Conservation (phyloP, 2,329 filamentous ascomycete genomes). For the Xylariomycetidae sp. region DNA sequence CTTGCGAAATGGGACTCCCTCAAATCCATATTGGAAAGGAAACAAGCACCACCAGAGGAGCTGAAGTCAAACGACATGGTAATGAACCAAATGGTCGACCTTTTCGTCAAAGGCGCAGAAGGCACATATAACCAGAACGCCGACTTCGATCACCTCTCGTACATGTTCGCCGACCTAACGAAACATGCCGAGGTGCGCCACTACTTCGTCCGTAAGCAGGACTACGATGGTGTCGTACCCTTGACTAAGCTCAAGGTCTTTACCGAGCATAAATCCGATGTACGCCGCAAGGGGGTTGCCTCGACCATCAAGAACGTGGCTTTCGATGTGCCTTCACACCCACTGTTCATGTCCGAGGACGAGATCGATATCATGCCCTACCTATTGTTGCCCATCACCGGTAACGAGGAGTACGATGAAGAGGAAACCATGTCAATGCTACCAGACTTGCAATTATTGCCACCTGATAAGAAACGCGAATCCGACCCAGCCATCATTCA, state of each 20-base stretch:
- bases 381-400: conserved; percentile 79
- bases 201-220: conserved; percentile 68
- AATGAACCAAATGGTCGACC: conserved; percentile 87
- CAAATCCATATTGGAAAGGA: conserved; percentile 61
- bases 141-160: conserved; percentile 88
- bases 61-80: conserved; percentile 67
- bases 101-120: conserved; percentile 88
- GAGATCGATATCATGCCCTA: conserved; percentile 82
- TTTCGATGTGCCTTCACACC: conserved; percentile 73
- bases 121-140: conserved; percentile 78
- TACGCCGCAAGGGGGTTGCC: conserved; percentile 89
- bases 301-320: conserved; percentile 91
- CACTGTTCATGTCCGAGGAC: conserved; percentile 61
- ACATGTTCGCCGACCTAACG: conserved; percentile 87
- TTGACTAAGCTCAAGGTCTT: conserved; percentile 91
- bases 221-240: conserved; percentile 79
- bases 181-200: conserved; percentile 70
- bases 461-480: conserved; percentile 85
- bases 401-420: conserved; percentile 79
- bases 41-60: conserved; percentile 61
- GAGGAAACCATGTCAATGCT: conserved; percentile 85
- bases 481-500: conserved; percentile 68
- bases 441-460: conserved; percentile 81
- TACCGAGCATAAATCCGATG: conserved; percentile 78
- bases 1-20: conserved; percentile 74